Percentiles rank a stretch among this genome's conserved stretches.
Conservation (phyloP, 2,329 filamentous ascomycete species). For the Fusarium goolgardi region DNA sequence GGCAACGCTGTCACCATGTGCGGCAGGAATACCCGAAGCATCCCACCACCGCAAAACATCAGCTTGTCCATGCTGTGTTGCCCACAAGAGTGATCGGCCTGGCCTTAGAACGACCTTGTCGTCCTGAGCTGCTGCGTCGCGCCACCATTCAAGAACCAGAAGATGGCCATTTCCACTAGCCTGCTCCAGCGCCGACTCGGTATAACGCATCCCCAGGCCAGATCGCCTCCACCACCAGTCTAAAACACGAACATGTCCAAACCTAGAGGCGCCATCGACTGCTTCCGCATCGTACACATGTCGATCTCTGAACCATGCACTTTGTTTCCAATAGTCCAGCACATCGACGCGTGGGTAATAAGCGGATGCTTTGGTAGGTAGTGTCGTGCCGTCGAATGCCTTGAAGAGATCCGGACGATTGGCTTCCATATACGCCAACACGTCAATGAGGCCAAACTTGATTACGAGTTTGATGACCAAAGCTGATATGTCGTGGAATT, state of each 20-base stretch:
- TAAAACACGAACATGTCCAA: conserved; percentile 85
- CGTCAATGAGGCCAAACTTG: conserved; percentile 85
- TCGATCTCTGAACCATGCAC: conserved; percentile 83
- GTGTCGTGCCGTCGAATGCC: conserved; percentile 84
- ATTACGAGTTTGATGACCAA: conserved; percentile 89
- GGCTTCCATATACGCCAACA: conserved; percentile 75
- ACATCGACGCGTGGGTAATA: conserved; percentile 88
- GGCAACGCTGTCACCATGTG: conserved; percentile 83
- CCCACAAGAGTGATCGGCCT: conserved; percentile 84
- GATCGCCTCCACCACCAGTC: conserved; percentile 91
- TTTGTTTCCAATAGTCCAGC: conserved; percentile 90
- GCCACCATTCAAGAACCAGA: conserved; percentile 95
- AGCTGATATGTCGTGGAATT: conserved; percentile 77
- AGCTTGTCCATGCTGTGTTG: conserved; percentile 83
- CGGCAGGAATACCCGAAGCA: conserved; percentile 79
- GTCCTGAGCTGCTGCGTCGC: conserved; percentile 71
- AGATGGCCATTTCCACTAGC: conserved; percentile 87
- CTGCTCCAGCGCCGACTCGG: conserved; percentile 86
- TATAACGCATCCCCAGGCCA: conserved; percentile 84
- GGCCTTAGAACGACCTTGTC: conserved; percentile 75
- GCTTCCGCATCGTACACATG: conserved; percentile 84
- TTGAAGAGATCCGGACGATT: conserved; percentile 81
- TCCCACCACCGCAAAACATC: conserved; percentile 90
- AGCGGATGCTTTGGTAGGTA: conserved; percentile 88
- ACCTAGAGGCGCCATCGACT: conserved; percentile 86